Conservation (phyloP, 345 rosid species). For the Raphanus sativus region DNA sequence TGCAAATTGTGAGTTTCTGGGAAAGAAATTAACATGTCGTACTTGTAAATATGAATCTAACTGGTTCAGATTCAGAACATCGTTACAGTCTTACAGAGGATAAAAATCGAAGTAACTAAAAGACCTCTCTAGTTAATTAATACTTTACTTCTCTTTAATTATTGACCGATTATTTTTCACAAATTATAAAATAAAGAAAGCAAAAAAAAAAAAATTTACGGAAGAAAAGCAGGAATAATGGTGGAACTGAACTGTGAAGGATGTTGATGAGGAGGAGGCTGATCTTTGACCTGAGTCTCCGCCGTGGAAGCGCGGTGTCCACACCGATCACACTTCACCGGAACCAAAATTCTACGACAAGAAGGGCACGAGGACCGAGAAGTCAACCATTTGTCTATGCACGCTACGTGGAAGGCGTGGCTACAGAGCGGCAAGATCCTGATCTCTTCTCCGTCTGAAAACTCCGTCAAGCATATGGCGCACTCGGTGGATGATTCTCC, state of each 20-base stretch:
- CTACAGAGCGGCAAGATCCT: conserved; percentile 58
- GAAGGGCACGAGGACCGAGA: conserved; percentile 69
- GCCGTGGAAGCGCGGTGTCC: conserved; percentile 32
- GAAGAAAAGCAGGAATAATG: conserved; percentile 39
- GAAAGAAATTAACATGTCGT: background rate
- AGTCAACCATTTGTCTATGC: conserved; percentile 66
- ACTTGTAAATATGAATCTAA: conserved; percentile 8
- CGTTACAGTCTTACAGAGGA: conserved; percentile 15
- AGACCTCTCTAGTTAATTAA: conserved; percentile 29
- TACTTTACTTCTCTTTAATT: conserved; percentile 24
- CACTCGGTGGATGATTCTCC: conserved; percentile 45
- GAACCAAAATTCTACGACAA: conserved; percentile 55
- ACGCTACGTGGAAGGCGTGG: conserved; percentile 62
- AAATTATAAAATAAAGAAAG: background rate
- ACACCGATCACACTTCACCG: conserved; percentile 39
- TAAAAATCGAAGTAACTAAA: conserved; percentile 3
- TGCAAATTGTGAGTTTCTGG: background rate
- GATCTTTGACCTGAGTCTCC: conserved; percentile 30
- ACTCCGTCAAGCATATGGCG: conserved; percentile 59
- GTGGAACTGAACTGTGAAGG: conserved; percentile 32
- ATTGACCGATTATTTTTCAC: conserved; percentile 5
- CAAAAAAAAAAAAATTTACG: background rate
- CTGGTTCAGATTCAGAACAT: conserved; percentile 5
- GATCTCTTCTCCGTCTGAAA: conserved; percentile 53
- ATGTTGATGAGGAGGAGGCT: conserved; percentile 25